Conservation (phyloP, 2,329 filamentous ascomycete genomes). For the Penicillium sclerotiorum region DNA sequence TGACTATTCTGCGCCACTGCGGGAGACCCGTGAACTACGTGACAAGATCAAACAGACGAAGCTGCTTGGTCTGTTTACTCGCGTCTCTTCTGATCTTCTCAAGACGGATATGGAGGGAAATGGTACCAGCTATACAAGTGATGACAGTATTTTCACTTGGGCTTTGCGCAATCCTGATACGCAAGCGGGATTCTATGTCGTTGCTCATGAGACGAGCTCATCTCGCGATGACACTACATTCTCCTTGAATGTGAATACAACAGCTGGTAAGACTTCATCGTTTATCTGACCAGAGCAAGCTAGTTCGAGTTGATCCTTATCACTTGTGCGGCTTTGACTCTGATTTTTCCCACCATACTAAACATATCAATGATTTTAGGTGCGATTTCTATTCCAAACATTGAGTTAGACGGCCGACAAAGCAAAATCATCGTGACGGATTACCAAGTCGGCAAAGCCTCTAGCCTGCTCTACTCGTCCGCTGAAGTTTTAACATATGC, state of each 20-base stretch:
- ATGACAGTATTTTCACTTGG: constrained; percentile 53
- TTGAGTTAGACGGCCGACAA: constrained; percentile 56
- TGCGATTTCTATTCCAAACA: constrained; percentile 39
- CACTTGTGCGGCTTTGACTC: too few species aligned
- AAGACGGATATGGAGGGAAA: constrained; percentile 59
- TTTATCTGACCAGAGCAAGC: too few species aligned
- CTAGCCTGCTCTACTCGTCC: constrained; percentile 55
- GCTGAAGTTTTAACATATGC: constrained; percentile 55
- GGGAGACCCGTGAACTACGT: constrained; percentile 57
- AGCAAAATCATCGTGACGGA: constrained; percentile 60
- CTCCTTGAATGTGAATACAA: constrained; percentile 52
- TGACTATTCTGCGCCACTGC: constrained; percentile 53
- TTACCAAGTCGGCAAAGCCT: constrained; percentile 49
- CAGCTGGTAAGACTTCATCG: constrained; percentile 46
- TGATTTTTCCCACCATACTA: background rate
- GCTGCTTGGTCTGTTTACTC: constrained; percentile 57
- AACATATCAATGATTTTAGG: constrained; percentile 30
- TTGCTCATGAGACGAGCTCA: constrained; percentile 51
- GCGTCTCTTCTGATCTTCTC: constrained; percentile 54
- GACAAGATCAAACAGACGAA: constrained; percentile 60
- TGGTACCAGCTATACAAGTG: constrained; percentile 52
- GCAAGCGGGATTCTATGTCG: constrained; percentile 54
- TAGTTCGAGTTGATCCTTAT: too few species aligned
- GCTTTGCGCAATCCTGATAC: constrained; percentile 56
- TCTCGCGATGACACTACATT: constrained; percentile 52